phyloP scores from a whole-genome alignment of 345 rosid species.

The Camelina sativa region DNA sequence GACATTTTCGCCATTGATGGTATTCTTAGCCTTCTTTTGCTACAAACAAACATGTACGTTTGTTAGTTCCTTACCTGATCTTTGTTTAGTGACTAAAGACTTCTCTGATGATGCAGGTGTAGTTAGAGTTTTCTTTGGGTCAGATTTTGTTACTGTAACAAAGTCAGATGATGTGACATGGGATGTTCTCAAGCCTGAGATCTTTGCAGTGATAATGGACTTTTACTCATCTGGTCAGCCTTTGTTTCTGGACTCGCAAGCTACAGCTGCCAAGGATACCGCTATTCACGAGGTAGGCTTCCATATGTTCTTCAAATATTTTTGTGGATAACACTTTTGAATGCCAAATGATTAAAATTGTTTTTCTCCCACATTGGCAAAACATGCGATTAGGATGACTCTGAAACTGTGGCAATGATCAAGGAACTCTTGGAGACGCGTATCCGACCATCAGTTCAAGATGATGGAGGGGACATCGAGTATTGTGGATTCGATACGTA shows the following conservation, averaged over 20 bases:
- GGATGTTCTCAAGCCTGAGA: constrained; percentile 89
- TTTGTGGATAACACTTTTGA: not conserved
- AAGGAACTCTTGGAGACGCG: constrained; percentile 97
- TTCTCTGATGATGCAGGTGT: constrained; percentile 55
- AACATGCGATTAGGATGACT: constrained; percentile 71
- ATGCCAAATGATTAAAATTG: not conserved
- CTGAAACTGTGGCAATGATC: constrained; percentile 97
- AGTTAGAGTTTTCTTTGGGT: constrained; percentile 82
- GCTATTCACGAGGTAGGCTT: constrained; percentile 73
- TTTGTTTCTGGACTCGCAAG: constrained; percentile 73
- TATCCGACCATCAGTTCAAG: constrained; percentile 96
- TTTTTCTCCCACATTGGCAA: not conserved
- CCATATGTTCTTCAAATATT: not conserved
- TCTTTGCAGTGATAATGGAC: constrained; percentile 93
- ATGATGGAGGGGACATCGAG: constrained; percentile 97
- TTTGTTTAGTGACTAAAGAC: not conserved
- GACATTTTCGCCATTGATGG: constrained; percentile 83
- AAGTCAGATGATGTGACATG: constrained; percentile 84
- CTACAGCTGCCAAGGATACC: constrained; percentile 82
- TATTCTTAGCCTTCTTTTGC: constrained; percentile 20
- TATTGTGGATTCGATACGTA: constrained; percentile 86
- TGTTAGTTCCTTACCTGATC: not conserved
- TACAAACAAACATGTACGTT: not conserved
- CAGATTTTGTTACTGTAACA: constrained; percentile 90
- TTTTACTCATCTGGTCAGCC: constrained; percentile 91